A percentile compares a stretch with the other conserved stretches of the same genome.
These are phyloP conservation scores for Hypoxylon subgilvum DNA, from an alignment of 495 filamentous ascomycete species.

Conservation along the genomic window DNA sequence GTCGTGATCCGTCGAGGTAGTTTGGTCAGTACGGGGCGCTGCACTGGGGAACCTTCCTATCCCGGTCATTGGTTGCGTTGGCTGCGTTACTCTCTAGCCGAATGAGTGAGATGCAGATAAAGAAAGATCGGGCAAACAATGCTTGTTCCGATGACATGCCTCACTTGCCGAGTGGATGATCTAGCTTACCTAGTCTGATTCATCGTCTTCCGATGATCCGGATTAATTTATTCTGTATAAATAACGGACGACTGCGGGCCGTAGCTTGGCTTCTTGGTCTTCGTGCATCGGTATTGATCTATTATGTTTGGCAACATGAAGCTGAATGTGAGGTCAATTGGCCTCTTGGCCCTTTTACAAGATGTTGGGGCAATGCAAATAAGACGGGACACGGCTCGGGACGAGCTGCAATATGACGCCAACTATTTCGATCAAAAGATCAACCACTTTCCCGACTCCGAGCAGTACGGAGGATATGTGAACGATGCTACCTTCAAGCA, in stretches of 20 bases:
- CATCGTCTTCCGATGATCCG: slow-evolving; percentile 12
- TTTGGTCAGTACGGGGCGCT: slow-evolving; percentile 15
- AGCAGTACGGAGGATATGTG: slow-evolving; percentile 42
- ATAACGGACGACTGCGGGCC: neutral
- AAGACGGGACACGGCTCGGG: slow-evolving; percentile 20
- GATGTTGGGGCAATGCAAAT: slow-evolving; percentile 15
- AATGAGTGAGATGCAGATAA: slow-evolving; percentile 1
- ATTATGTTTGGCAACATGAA: slow-evolving; percentile 10
- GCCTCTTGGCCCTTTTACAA: slow-evolving; percentile 17
- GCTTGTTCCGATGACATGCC: slow-evolving; percentile 19
- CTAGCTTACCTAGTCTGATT: neutral
- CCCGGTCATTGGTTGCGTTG: neutral
- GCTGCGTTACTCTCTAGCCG: slow-evolving; percentile 13
- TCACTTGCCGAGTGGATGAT: neutral
- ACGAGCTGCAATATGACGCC: slow-evolving; percentile 28
- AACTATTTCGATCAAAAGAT: slow-evolving; percentile 44
- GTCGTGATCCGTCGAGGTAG: neutral
- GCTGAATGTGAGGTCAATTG: slow-evolving; percentile 18
- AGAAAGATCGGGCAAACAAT: slow-evolving; percentile 12
- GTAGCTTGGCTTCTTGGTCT: slow-evolving; percentile 1
- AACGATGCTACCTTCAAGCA: slow-evolving; percentile 51
- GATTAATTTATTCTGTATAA: neutral
- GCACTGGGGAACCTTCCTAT: slow-evolving; percentile 19
- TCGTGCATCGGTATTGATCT: neutral
- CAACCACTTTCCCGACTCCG: slow-evolving; percentile 50